A percentile compares a stretch with the other conserved stretches of the same genome.
Conservation (phyloP, 1,284 basidiomycete species). For the Anthracocystis panici-leucophaei region DNA sequence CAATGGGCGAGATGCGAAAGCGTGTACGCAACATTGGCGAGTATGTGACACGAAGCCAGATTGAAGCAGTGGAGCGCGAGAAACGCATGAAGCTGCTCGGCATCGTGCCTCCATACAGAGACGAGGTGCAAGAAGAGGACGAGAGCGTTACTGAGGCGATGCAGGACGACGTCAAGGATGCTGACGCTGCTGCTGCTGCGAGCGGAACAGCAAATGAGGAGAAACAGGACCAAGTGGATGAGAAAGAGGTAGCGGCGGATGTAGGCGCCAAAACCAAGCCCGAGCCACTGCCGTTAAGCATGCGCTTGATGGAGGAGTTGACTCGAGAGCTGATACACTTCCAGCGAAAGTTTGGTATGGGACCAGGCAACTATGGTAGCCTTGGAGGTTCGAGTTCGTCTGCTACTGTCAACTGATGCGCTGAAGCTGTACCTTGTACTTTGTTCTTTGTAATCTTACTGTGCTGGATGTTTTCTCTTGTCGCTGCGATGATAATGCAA, state of each 20-base stretch:
- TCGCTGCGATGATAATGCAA: background rate
- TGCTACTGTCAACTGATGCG: constrained; percentile 32
- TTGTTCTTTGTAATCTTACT: constrained; percentile 1
- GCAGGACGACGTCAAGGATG: constrained; percentile 15
- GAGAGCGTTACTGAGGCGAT: constrained; percentile 78
- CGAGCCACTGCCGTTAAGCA: constrained; percentile 56
- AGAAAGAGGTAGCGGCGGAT: constrained; percentile 9
- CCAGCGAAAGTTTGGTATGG: constrained; percentile 58
- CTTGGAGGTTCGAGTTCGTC: constrained; percentile 30
- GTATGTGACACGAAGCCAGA: constrained; percentile 75
- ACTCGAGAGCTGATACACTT: constrained; percentile 64
- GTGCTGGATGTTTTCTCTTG: background rate
- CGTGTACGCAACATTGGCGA: constrained; percentile 90
- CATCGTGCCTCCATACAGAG: constrained; percentile 71
- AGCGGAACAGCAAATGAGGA: constrained; percentile 64
- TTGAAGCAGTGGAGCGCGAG: constrained; percentile 70
- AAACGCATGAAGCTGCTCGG: constrained; percentile 73
- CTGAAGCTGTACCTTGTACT: background rate
- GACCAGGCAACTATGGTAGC: constrained; percentile 36
- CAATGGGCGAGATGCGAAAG: constrained; percentile 96
- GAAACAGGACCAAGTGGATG: constrained; percentile 75
- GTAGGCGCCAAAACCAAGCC: constrained; percentile 3
- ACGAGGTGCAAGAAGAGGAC: constrained; percentile 74
- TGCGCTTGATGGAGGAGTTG: constrained; percentile 66
- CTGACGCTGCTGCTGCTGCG: background rate